phyloP scores from a whole-genome alignment of 441 rosid genomes.

The Gossypium davidsonii region DNA sequence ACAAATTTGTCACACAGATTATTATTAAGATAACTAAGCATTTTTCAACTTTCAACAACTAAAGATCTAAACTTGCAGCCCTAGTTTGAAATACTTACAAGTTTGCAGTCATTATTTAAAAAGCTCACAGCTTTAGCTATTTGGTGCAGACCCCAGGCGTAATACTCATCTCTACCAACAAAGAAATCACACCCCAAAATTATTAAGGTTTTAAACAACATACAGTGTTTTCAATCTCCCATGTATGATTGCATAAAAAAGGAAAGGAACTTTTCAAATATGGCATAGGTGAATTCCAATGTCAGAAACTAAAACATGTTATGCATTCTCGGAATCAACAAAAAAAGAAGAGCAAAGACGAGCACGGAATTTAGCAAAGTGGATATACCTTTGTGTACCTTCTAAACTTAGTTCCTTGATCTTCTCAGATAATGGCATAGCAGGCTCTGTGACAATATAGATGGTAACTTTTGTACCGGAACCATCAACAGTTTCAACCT shows the following conservation, averaged over 20 bases:
- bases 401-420: slow-evolving; percentile 86
- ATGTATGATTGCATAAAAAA: not conserved
- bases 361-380: not conserved
- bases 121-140: slow-evolving; percentile 98
- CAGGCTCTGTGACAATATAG: slow-evolving; percentile 95
- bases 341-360: not conserved
- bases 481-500: slow-evolving; percentile 73
- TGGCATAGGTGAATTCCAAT: not conserved
- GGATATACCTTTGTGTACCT: slow-evolving; percentile 77
- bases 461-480: slow-evolving; percentile 65
- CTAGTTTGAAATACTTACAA: slow-evolving; percentile 45
- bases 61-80: not conserved
- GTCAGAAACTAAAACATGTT: not conserved
- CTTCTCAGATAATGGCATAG: slow-evolving; percentile 84
- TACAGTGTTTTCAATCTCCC: not conserved
- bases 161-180: slow-evolving; percentile 81
- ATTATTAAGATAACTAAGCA: not conserved
- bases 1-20: not conserved
- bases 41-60: not conserved
- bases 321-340: not conserved
- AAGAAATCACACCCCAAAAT: not conserved
- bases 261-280: not conserved
- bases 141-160: slow-evolving; percentile 86
- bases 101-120: slow-evolving; percentile 93
- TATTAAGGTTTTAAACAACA: not conserved